Evolutionary conservation across 805 yeast genomes (phyloP).

Genomic region (Cyberlindnera samutprakarnensis): DNA sequence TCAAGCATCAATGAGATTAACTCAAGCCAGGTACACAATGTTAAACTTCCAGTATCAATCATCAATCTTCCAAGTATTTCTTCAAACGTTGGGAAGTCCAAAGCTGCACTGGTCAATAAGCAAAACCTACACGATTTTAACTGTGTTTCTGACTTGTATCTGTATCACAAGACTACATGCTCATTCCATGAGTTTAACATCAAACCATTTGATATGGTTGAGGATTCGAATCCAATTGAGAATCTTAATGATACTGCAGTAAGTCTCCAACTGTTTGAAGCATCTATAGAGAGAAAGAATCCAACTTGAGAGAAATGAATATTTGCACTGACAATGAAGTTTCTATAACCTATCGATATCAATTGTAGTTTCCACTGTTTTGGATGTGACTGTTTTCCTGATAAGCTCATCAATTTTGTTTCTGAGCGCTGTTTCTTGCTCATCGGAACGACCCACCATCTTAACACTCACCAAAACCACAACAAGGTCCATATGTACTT

Average conservation of each 20-base stretch:
- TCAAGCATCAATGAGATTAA: constrained; percentile 22
- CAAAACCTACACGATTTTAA: constrained; percentile 18
- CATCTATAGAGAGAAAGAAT: constrained; percentile 39
- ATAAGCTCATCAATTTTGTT: constrained; percentile 39
- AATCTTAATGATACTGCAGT: constrained; percentile 47
- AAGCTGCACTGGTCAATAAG: background rate
- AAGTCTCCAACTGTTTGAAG: constrained; percentile 46
- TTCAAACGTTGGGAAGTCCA: constrained; percentile 3
- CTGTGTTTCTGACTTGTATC: constrained; percentile 15
- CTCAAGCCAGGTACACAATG: constrained; percentile 19
- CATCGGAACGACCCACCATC: constrained; percentile 66
- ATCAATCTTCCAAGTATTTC: constrained; percentile 18
- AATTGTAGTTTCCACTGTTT: constrained; percentile 33
- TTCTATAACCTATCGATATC: constrained; percentile 30
- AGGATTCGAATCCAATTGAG: constrained; percentile 43
- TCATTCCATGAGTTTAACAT: constrained; percentile 30
- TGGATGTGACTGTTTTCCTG: constrained; percentile 21
- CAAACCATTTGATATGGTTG: constrained; percentile 50
- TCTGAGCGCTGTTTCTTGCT: constrained; percentile 54
- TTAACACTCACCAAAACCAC: constrained; percentile 47
- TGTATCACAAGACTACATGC: constrained; percentile 22
- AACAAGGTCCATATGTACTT: constrained; percentile 54
- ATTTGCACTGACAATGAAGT: background rate
- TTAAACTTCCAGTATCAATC: constrained; percentile 22
- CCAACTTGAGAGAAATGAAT: constrained; percentile 21